A percentile compares a stretch with the other conserved stretches of the same genome.
Evolutionary conservation across 2,329 filamentous ascomycete species (phyloP).

Genomic region (Fusarium decemcellulare): DNA sequence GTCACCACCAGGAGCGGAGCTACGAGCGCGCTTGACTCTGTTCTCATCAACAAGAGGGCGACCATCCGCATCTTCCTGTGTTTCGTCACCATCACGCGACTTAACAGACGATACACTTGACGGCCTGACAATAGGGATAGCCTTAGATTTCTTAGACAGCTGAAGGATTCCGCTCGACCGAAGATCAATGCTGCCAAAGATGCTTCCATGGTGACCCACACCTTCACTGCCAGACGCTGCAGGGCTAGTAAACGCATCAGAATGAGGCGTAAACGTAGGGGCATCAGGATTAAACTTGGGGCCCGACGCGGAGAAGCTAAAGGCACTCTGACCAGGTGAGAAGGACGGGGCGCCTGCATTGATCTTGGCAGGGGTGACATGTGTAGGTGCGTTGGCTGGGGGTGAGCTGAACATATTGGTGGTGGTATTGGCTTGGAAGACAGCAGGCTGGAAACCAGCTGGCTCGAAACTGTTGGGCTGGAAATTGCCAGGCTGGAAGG

Average conservation of each 20-base stretch:
- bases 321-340: constrained; percentile 74
- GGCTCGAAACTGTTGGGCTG: constrained; percentile 27
- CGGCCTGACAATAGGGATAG: constrained; percentile 83
- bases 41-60: constrained; percentile 75
- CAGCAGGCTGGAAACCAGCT: constrained; percentile 58
- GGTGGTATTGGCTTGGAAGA: constrained; percentile 57
- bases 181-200: constrained; percentile 80
- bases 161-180: constrained; percentile 74
- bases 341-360: constrained; percentile 81
- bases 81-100: constrained; percentile 41
- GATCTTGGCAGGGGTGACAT: constrained; percentile 63
- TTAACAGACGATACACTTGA: constrained; percentile 63
- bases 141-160: constrained; percentile 81
- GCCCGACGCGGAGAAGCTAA: constrained; percentile 77
- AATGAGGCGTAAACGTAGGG: constrained; percentile 79
- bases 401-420: constrained; percentile 40
- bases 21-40: constrained; percentile 82
- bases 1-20: constrained; percentile 75
- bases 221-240: constrained; percentile 61
- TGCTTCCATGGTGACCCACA: constrained; percentile 62
- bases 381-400: constrained; percentile 24
- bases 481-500: constrained; percentile 54
- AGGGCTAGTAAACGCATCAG: constrained; percentile 63
- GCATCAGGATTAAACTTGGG: constrained; percentile 83
- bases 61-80: constrained; percentile 57